Evolutionary conservation across 23 red algal genomes (phyloP), one percentile per base, ranked within the genome.

Genomic region (Pyropia haitanensis): DNA sequence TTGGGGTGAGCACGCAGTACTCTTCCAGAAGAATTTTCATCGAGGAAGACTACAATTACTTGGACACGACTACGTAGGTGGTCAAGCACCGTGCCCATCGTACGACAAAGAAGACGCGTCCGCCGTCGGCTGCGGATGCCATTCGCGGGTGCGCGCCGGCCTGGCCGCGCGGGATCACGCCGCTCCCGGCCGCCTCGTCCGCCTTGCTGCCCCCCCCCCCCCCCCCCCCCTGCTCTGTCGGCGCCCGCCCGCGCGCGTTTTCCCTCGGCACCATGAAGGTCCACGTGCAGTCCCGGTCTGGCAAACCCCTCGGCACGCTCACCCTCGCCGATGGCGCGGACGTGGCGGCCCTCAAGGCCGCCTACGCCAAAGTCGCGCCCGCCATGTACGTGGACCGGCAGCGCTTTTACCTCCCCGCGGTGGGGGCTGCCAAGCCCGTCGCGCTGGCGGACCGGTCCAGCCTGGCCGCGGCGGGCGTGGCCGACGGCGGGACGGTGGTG

Each of bases 321-420:
- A 27, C 31, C 26, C 78, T 82, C 23, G 18, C 59, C 7, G 64
- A 69, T n/a, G 64, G 53, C 21, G 64, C 61, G 29, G 64, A 66
- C 1, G 34, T 82, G 13, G 18, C 33, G 8, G 53, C 23, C 15
- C 49, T 82, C 29, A 56, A 82, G 27, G 50, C 60, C 17, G 65
- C 65, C 31, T 82, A 72, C 64, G 57, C 70, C 32, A 12, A 29
- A 27, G 51, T 68, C n/a, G 29, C 70, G 49, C 63, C 26, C 0
- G 72, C 63, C 25, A 72, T 72, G 66, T 82, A 70, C 24, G 66
- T 68, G 15, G 78, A 82, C 72, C 78, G 78, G 18, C 78, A 82
- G 23, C 78, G 78, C 20, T 82, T 82, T 25, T 82, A 82, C 27
- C 28, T 22, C 0, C 50, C 64, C 21, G 21, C 64, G 7, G 39